Evolutionary conservation across 768 basidiomycete species (phyloP), one percentile per base, ranked within the genome.

Genomic region (Boletus subparvulus): DNA sequence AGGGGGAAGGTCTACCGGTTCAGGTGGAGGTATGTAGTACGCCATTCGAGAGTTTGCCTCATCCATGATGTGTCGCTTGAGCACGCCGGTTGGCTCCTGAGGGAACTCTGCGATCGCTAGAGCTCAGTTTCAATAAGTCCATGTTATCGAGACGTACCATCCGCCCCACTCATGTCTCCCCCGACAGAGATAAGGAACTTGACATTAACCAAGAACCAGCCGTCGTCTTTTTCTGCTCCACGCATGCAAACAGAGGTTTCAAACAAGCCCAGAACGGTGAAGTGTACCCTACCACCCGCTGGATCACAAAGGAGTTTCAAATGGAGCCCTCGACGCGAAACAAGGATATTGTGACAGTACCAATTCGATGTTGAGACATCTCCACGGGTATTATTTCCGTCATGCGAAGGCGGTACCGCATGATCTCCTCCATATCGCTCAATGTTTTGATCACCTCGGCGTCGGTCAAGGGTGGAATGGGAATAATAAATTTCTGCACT

Each of bases 171-270:
- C 40, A 83, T 74, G 67, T 90, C 90, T 13, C 90, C 90, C 16
- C 86, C 86, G 7, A 91, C 79, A 33, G 74, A 84, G 43, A 92
- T 82, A 30, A 87, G 74, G 64, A 93, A 92, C 64, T 88, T 85
- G 0, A 88, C 86, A 55, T 83, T 75, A 21, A 90, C 86, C 60
- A 92, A 87, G 71, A 94, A 94, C 94, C 94, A 97, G 2, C 87
- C 85, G 58, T 91, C 89, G 45, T 81, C 77, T 58, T 77, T 74
- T 57, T 83, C 80, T 19, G 83, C 86, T 21, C 91, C 92, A 52
- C 81, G 81, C 52, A 94, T 78, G 62, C 84, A 92, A 30, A 93
- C 71, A 3, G 88, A 87, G 8, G 83, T 81, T 66, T 87, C 83
- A 67, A 93, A 94, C 28, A 90, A 75, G 32, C 84, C 82, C 2